Base-by-base conservation (phyloP, 768 basidiomycete species). In the Lepiota subincarnata region DNA sequence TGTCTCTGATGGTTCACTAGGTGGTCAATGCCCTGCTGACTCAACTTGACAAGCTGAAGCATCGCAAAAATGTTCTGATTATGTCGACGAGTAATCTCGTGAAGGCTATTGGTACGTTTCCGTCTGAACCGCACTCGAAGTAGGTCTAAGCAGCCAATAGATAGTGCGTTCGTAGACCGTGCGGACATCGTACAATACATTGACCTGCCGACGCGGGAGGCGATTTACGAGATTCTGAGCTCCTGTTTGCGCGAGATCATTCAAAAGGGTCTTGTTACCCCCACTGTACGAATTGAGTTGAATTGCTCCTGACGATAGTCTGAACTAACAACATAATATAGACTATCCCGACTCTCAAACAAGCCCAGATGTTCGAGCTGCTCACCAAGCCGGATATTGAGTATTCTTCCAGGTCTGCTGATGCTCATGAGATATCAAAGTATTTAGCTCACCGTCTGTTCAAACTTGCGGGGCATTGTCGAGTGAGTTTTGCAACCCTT, bases 1-100 rank as follows among this genome's bases (percentile, higher is more conserved):
- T 13, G 41, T 40, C 4, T 37, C 20, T 48, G 2, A 47, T 14
- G 4, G 6, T 4, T 34, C 16, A 35, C 26, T 45, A 98, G 94
- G 96, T 98, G 14, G 97, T 99, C 40, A 98, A 98, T 66, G 97
- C 97, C 0, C 81, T 99, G 2, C 76, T 99, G 7, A 98, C 97
- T 0, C 96, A 98, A 70, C 79, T 99, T 6, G 97, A 99, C 73
- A 97, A 94, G 68, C 75, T 99, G 14, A 92, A 89, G 65, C 87
- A 92, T 59, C 81, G 83, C 46, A 96, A 91, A 71, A 99, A 99
- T 63, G 93, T 95, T 1, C 73, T 98, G 19, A 87, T 99, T 19
- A 89, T 99, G 86, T 86, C 97, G 4, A 99, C 97, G 0, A 96
- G 93, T 52, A 99, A 98, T 69, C 80, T 99, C 5, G 85, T 87